Conservation (phyloP, 805 yeast species). For the Torulaspora microellipsoides region DNA sequence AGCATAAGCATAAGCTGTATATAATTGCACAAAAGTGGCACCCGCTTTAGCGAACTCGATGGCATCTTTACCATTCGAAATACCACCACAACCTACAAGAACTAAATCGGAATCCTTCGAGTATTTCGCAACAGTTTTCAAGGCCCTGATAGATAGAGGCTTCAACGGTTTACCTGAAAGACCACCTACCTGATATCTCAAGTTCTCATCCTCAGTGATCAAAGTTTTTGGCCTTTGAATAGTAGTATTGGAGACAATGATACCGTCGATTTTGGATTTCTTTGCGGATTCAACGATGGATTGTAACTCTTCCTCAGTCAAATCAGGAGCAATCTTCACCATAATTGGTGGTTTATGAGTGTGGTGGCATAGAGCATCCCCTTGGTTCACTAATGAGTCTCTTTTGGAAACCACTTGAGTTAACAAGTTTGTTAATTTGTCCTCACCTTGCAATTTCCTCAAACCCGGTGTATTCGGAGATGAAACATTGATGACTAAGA, state of each 20-base stretch:
- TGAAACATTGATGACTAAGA: constrained; percentile 83
- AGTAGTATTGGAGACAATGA: constrained; percentile 89
- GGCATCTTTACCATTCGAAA: constrained; percentile 81
- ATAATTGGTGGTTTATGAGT: constrained; percentile 64
- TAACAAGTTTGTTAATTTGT: constrained; percentile 63
- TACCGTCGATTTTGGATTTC: constrained; percentile 78
- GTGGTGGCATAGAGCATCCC: constrained; percentile 29
- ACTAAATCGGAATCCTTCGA: constrained; percentile 71
- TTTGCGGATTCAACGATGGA: constrained; percentile 81
- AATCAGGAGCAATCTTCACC: constrained; percentile 93
- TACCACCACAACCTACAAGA: constrained; percentile 93
- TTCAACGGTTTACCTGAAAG: constrained; percentile 90
- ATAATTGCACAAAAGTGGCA: constrained; percentile 81
- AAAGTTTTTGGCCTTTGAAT: constrained; percentile 70
- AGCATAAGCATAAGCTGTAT: constrained; percentile 86
- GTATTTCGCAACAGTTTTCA: constrained; percentile 65
- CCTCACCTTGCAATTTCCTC: constrained; percentile 76
- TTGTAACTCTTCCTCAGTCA: constrained; percentile 71
- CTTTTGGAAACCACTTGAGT: constrained; percentile 67
- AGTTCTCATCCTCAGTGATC: constrained; percentile 42
- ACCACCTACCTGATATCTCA: constrained; percentile 71
- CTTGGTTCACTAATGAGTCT: constrained; percentile 43
- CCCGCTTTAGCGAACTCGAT: constrained; percentile 91
- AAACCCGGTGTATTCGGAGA: constrained; percentile 96
- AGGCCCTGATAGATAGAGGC: constrained; percentile 67